phyloP scores from a whole-genome alignment of 1,284 basidiomycete species.

The Cryptococcus deneoformans region DNA sequence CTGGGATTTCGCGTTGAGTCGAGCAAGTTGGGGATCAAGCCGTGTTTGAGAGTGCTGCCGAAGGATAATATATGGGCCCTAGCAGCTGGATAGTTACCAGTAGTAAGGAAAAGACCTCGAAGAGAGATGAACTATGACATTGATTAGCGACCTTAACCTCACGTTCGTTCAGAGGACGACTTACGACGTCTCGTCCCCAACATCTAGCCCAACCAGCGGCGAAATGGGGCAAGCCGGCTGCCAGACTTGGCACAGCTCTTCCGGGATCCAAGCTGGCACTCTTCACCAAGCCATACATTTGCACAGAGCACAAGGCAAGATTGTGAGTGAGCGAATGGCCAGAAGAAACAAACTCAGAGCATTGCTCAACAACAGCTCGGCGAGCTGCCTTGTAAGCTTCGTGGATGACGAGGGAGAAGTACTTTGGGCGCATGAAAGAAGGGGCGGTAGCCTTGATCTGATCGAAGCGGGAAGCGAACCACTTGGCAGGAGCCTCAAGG shows the following conservation, averaged over 20 bases:
- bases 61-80: conserved; percentile 85
- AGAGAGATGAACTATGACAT: conserved; percentile 70
- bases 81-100: conserved; percentile 82
- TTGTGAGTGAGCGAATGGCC: conserved; percentile 88
- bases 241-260: conserved; percentile 71
- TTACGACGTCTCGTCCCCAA: conserved; percentile 87
- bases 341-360: conserved; percentile 74
- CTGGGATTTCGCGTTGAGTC: conserved; percentile 80
- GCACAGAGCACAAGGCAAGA: conserved; percentile 78
- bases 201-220: conserved; percentile 85
- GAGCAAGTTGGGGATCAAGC: conserved; percentile 87
- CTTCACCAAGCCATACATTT: conserved; percentile 86
- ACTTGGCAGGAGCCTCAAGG: conserved; percentile 66
- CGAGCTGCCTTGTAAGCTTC: conserved; percentile 88
- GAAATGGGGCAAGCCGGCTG: conserved; percentile 94
- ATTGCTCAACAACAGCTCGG: conserved; percentile 74
- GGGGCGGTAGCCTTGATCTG: conserved; percentile 69
- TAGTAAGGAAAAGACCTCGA: conserved; percentile 85
- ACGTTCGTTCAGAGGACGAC: conserved; percentile 11
- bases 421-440: conserved; percentile 86
- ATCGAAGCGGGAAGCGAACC: conserved; percentile 82
- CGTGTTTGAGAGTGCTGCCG: conserved; percentile 73
- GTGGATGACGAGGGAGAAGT: conserved; percentile 84
- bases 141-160: neutral
- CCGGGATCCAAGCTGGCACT: conserved; percentile 74